These are phyloP conservation scores for Fusarium gaditjirri DNA, from an alignment of 2,329 filamentous ascomycete genomes.

Conservation along the genomic window DNA sequence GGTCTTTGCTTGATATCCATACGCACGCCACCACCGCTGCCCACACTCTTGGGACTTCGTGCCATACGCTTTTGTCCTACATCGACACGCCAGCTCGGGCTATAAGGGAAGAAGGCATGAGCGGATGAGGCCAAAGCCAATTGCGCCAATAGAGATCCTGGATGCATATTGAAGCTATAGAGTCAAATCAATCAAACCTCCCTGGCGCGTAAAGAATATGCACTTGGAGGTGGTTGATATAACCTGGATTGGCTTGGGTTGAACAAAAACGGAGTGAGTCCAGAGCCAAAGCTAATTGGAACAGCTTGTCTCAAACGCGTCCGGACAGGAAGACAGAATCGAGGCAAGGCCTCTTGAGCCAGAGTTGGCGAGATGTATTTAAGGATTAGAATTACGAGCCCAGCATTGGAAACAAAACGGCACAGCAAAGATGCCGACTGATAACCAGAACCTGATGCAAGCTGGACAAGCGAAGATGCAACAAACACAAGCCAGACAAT, in stretches of 20 bases:
- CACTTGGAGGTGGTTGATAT: slow-evolving; percentile 21
- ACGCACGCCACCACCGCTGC: slow-evolving; percentile 45
- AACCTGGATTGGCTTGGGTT: slow-evolving; percentile 4
- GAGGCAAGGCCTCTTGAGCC: slow-evolving; percentile 28
- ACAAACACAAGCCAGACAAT: slow-evolving; percentile 27
- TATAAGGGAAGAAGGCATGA: slow-evolving; percentile 61
- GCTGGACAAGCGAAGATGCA: slow-evolving; percentile 31
- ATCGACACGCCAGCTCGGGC: slow-evolving; percentile 51
- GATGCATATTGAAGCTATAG: slow-evolving; percentile 53
- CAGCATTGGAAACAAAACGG: slow-evolving; percentile 41
- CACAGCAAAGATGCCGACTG: slow-evolving; percentile 36
- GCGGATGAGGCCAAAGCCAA: slow-evolving; percentile 58
- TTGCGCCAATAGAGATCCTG: slow-evolving; percentile 53
- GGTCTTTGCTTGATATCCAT: slow-evolving; percentile 56
- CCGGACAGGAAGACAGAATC: slow-evolving; percentile 13
- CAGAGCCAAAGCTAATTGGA: slow-evolving; percentile 20
- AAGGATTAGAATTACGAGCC: slow-evolving; percentile 47
- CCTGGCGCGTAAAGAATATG: neutral
- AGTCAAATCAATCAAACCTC: slow-evolving; percentile 9
- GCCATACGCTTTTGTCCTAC: slow-evolving; percentile 35
- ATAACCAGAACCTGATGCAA: slow-evolving; percentile 30
- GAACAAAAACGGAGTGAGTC: slow-evolving; percentile 3
- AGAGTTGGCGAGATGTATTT: slow-evolving; percentile 39
- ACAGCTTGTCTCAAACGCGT: slow-evolving; percentile 35
- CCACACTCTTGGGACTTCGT: slow-evolving; percentile 41